Conservation (phyloP, 2,329 filamentous ascomycete genomes). For the Phaeoacremonium minimum region DNA sequence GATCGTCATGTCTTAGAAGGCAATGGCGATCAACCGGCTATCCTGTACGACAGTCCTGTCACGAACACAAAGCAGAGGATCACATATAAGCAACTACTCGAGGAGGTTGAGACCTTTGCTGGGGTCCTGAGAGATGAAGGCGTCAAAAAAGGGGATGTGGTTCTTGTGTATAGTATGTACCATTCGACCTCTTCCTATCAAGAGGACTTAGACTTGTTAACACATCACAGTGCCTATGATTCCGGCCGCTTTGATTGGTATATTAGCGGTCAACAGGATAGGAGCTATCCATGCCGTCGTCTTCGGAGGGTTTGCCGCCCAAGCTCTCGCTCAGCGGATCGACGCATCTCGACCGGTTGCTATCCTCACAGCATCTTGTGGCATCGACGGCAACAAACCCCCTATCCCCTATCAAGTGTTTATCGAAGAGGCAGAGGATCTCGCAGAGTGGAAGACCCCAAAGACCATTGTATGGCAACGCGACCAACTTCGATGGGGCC, state of each 20-base stretch:
- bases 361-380: conserved; percentile 86
- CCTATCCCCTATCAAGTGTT: conserved; percentile 74
- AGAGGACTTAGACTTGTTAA: conserved; percentile 1
- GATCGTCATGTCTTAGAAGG: conserved; percentile 83
- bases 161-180: conserved; percentile 77
- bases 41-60: conserved; percentile 86
- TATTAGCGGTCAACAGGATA: conserved; percentile 74
- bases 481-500: conserved; percentile 69
- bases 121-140: conserved; percentile 80
- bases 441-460: conserved; percentile 66
- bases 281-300: conserved; percentile 90
- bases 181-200: not conserved
- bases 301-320: conserved; percentile 84
- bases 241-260: conserved; percentile 79
- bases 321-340: conserved; percentile 81
- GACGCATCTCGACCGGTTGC: conserved; percentile 72
- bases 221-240: conserved; percentile 79
- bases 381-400: conserved; percentile 81
- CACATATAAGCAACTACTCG: conserved; percentile 71
- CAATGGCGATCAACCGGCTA: conserved; percentile 68
- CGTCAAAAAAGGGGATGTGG: conserved; percentile 77
- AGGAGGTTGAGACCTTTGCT: conserved; percentile 77
- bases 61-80: conserved; percentile 66
- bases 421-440: conserved; percentile 66
- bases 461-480: conserved; percentile 82